Percentiles rank a stretch among this genome's conserved stretches.
These are phyloP conservation scores for Boletus fagicola DNA, from an alignment of 768 basidiomycete genomes.

Conservation along the genomic window DNA sequence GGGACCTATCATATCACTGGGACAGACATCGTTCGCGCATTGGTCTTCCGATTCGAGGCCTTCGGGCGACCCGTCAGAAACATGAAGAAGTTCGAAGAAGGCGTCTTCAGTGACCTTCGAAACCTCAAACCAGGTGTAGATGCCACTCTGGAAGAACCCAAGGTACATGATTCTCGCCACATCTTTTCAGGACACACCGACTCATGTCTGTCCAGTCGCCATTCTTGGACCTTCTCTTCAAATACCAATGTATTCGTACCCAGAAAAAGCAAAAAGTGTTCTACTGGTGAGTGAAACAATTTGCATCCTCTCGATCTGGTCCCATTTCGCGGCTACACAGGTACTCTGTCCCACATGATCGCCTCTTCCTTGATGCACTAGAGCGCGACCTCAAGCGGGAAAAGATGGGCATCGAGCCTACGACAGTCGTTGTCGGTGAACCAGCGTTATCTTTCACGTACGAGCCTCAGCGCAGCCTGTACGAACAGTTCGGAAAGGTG, in stretches of 20 bases:
- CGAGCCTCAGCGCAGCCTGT: conserved; percentile 80
- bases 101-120: conserved; percentile 88
- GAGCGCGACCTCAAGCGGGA: conserved; percentile 96
- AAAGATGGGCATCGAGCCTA: conserved; percentile 85
- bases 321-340: conserved; percentile 36
- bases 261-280: conserved; percentile 99
- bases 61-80: conserved; percentile 89
- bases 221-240: conserved; percentile 91
- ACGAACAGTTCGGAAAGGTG: conserved; percentile 76
- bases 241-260: conserved; percentile 94
- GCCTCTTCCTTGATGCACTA: conserved; percentile 93
- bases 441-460: conserved; percentile 88
- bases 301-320: neutral
- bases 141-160: conserved; percentile 94
- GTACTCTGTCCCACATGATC: conserved; percentile 97
- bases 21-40: conserved; percentile 92
- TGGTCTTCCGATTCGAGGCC: conserved; percentile 92
- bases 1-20: conserved; percentile 93
- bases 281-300: conserved; percentile 66
- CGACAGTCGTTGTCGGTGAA: conserved; percentile 73
- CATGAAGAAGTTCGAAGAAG: conserved; percentile 98
- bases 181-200: neutral
- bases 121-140: conserved; percentile 94
- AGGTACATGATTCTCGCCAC: conserved; percentile 49
- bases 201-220: conserved; percentile 57